Base-by-base conservation (phyloP, 176 grass and related monocot species). In the Secale cereale region DNA sequence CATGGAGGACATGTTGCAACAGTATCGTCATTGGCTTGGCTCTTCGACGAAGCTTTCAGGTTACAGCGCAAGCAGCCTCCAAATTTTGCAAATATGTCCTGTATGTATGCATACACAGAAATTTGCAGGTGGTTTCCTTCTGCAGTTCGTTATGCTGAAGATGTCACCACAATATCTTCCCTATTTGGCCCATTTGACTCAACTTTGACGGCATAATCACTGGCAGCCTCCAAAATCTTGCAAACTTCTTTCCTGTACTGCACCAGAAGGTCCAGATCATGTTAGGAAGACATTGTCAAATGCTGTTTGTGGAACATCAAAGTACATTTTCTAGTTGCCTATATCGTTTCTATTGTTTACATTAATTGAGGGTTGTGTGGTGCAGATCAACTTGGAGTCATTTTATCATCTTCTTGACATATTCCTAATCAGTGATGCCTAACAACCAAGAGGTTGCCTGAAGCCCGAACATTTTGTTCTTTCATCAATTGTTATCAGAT, bases 211-310 rank as follows among this genome's bases (percentile, higher is more conserved):
- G 90, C 54, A 85, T 86, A 85, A 76, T 78, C 89, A 65, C 89
- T 87, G 31, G 93, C 87, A 83, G 86, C 93, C 68, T 88, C 81
- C 85, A 98, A 87, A 73, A 98, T 95, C 67, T 93, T 84, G 59
- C 86, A 74, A 75, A 98, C 95, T 86, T 92, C 95, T 86, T 74
- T 91, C 83, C 89, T 94, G 66, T 95, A 93, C 95, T 98, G 87
- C 89, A 93, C 41, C 31, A 79, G 71, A n/a, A 26, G 64, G 50
- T 43, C 57, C 59, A 76, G 78, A 52, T 39, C 78, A 78, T 68
- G 43, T 80, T 66, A 89, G 79, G 37, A 78, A 70, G 67, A 69
- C 77, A 83, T 40, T 7, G 81, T 78, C 22, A 90, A 82, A 52
- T 75, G 60, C 41, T 86, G 8, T 78, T 81, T 89, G n/a, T 50